phyloP scores from a whole-genome alignment of 1,284 basidiomycete genomes.

The Rhizopogon hawkerae region DNA sequence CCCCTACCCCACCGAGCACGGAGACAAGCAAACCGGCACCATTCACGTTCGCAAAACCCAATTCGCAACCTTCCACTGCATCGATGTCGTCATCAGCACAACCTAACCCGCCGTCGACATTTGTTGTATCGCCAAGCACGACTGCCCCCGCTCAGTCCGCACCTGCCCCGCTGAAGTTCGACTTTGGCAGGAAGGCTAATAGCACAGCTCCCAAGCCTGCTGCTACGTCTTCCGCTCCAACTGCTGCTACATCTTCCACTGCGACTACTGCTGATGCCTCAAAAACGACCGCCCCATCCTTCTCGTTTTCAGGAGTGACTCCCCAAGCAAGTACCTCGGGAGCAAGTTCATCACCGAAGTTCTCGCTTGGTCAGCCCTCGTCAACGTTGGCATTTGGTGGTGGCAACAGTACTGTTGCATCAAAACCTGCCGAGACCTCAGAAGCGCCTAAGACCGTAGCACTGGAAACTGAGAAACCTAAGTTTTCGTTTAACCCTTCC shows the following conservation, averaged over 20 bases:
- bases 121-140: conserved; percentile 3
- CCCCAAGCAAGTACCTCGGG: conserved; percentile 10
- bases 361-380: conserved; percentile 21
- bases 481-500: conserved; percentile 15
- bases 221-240: neutral
- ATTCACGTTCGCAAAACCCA: conserved; percentile 18
- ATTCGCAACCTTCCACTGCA: conserved; percentile 2
- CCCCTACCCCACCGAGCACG: neutral
- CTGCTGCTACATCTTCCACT: conserved; percentile 5
- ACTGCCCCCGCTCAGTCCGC: conserved; percentile 4
- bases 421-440: neutral
- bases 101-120: conserved; percentile 11
- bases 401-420: conserved; percentile 7
- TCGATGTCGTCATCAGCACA: neutral
- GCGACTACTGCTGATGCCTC: conserved; percentile 9
- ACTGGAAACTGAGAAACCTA: conserved; percentile 8
- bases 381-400: conserved; percentile 9
- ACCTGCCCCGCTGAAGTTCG: conserved; percentile 20
- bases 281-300: conserved; percentile 15
- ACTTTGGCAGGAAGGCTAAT: conserved; percentile 18
- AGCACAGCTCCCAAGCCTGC: conserved; percentile 10
- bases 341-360: conserved; percentile 14
- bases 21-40: conserved; percentile 8
- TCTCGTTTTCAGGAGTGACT: conserved; percentile 14
- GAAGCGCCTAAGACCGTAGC: conserved; percentile 3